A percentile compares a stretch with the other conserved stretches of the same genome.
Evolutionary conservation across 2,329 filamentous ascomycete genomes (phyloP).

Genomic region (Periconia sp.): DNA sequence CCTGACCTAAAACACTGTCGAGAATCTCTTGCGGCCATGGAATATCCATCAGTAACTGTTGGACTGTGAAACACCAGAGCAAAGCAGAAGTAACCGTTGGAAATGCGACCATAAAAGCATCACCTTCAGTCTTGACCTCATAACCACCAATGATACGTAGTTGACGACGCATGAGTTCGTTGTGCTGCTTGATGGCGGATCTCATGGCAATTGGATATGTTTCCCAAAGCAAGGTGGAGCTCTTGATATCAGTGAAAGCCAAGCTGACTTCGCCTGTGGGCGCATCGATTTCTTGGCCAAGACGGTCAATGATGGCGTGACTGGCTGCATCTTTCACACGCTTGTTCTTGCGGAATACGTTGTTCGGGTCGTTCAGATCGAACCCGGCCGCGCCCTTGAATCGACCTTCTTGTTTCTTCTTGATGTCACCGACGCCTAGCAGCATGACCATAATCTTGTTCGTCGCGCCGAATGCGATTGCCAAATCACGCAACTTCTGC

Average conservation of each 20-base stretch:
- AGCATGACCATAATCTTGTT: constrained; percentile 99
- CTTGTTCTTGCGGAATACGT: constrained; percentile 68
- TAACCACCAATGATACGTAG: constrained; percentile 92
- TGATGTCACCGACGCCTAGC: constrained; percentile 87
- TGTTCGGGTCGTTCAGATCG: constrained; percentile 72
- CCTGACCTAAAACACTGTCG: constrained; percentile 80
- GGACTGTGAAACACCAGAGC: constrained; percentile 95
- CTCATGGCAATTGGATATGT: constrained; percentile 94
- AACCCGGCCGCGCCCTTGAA: constrained; percentile 82
- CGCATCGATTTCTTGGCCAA: constrained; percentile 88
- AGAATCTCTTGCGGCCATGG: constrained; percentile 93
- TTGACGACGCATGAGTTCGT: constrained; percentile 93
- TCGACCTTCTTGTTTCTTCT: constrained; percentile 77
- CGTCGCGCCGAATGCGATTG: constrained; percentile 91
- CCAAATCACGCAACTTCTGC: constrained; percentile 90
- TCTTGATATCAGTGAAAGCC: constrained; percentile 99
- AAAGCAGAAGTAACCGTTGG: constrained; percentile 92
- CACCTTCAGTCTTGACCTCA: constrained; percentile 99
- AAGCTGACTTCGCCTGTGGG: constrained; percentile 89
- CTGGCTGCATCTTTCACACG: constrained; percentile 60
- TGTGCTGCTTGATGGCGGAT: constrained; percentile 95
- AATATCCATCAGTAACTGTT: constrained; percentile 82
- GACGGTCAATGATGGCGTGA: constrained; percentile 82
- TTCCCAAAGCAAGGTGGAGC: constrained; percentile 94
- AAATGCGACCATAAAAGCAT: constrained; percentile 99